Evolutionary conservation across 1,284 basidiomycete species (phyloP), one percentile per base, ranked within the genome.

Genomic region (Abortiporus biennis): DNA sequence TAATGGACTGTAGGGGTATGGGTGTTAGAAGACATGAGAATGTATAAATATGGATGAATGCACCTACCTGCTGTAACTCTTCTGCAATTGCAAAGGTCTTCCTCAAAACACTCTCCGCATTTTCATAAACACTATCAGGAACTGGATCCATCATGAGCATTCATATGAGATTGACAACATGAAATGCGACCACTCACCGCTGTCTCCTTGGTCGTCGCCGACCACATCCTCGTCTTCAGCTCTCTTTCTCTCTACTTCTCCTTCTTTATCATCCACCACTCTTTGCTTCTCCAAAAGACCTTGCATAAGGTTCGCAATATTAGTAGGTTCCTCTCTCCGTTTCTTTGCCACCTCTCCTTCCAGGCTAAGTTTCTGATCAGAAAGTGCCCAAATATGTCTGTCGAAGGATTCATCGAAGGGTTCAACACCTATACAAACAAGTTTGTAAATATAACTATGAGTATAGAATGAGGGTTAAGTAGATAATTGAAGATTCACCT

Each of bases 361-460:
- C 74, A 76, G 85, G 47, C 77, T 71, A 33, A 86, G 62, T 13
- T 76, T 65, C 44, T 85, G 82, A 40, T 79, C 73, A 34, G 80
- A 76, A 13, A 87, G 59, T 1, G 78, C 78, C 78, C 80, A 85
- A 35, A 88, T 79, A 25, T 74, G 72, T 42, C 84, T 67, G 55
- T 89, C 86, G 29, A 90, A 69, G 1, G 74, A 76, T 59, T 92
- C 88, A 55, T 92, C 87, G 55, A 90, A 92, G 4, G 78, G 72
- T 54, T 90, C 85, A 46, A 51, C 25, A 12, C 29, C 45, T 32
- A 42, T 22, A 23, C 42, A 27, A 11, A 32, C 36, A 22, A 44
- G 27, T n/a, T 13, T 23, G 19, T 13, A 11, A n/a, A 36, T 29
- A 16, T 30, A 11, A 25, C 4, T 9, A 25, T 33, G 3, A 38